These are phyloP conservation scores for Euphorbia lathyris DNA, from an alignment of 345 rosid genomes.

Conservation along the genomic window DNA sequence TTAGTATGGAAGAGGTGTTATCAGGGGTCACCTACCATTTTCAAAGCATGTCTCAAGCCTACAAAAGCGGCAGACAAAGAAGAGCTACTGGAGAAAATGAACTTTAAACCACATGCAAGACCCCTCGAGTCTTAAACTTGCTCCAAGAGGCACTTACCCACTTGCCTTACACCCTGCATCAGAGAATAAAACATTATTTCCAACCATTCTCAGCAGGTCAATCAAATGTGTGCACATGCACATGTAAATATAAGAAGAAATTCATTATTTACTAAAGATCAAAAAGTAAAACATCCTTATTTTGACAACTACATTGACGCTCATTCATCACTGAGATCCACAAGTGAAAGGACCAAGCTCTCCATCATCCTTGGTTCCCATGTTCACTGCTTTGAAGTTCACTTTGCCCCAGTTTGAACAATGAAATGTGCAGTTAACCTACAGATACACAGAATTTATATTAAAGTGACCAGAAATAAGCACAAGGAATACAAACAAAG, in stretches of 20 bases:
- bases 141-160: constrained; percentile 81
- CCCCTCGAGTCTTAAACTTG: constrained; percentile 79
- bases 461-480: neutral
- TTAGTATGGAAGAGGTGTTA: constrained; percentile 19
- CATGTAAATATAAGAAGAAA: neutral
- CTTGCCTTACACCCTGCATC: constrained; percentile 77
- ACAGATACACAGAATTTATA: constrained; percentile 25
- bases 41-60: constrained; percentile 77
- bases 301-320: neutral
- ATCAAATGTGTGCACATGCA: neutral
- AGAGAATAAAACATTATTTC: constrained; percentile 16
- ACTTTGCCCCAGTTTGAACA: constrained; percentile 59
- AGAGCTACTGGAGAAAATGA: constrained; percentile 61
- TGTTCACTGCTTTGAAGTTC: too few relatives aligned
- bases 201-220: constrained; percentile 13
- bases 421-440: constrained; percentile 77
- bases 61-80: constrained; percentile 53
- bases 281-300: neutral
- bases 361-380: constrained; percentile 81
- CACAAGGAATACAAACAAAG: neutral
- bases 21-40: constrained; percentile 47
- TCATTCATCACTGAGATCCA: constrained; percentile 89
- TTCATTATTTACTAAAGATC: constrained; percentile 9
- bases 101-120: constrained; percentile 76
- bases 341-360: constrained; percentile 73